Conservation (phyloP, 495 filamentous ascomycete species). For the Penicillium bovifimosum region DNA sequence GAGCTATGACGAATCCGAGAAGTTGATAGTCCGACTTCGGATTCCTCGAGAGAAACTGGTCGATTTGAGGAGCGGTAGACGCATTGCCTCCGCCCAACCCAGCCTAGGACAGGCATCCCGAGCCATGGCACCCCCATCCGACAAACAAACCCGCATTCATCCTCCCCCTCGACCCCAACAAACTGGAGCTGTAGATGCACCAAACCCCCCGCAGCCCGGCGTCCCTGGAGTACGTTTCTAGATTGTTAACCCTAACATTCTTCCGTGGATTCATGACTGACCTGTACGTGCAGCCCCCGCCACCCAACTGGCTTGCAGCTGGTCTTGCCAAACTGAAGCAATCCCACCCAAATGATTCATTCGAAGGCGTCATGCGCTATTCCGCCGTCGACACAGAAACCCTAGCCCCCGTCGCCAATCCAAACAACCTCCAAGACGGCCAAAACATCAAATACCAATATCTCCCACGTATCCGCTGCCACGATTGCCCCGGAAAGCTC, state of each 20-base stretch:
- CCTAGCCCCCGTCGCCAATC: slow-evolving; percentile 46
- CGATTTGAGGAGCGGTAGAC: slow-evolving; percentile 20
- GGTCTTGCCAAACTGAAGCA: slow-evolving; percentile 59
- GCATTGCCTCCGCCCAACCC: slow-evolving; percentile 13
- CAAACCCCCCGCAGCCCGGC: slow-evolving; percentile 50
- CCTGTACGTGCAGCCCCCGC: slow-evolving; percentile 54
- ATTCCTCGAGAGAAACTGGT: slow-evolving; percentile 52
- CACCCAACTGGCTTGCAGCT: slow-evolving; percentile 71
- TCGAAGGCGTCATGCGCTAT: slow-evolving; percentile 85
- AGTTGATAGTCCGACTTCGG: slow-evolving; percentile 66
- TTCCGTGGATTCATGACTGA: slow-evolving; percentile 18
- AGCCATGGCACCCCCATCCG: slow-evolving; percentile 57
- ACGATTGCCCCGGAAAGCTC: slow-evolving; percentile 87
- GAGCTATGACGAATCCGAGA: slow-evolving; percentile 58
- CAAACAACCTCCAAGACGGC: slow-evolving; percentile 42
- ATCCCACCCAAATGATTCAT: slow-evolving; percentile 67
- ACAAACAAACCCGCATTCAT: slow-evolving; percentile 32
- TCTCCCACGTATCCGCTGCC: slow-evolving; percentile 79
- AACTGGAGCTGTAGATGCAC: slow-evolving; percentile 59
- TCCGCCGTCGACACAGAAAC: slow-evolving; percentile 66
- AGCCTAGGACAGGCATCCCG: slow-evolving; percentile 39
- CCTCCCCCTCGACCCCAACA: slow-evolving; percentile 42
- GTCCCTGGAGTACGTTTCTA: slow-evolving; percentile 52
- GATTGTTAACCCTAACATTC: slow-evolving; percentile 14
- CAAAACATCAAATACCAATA: slow-evolving; percentile 62